Percentiles rank a stretch among this genome's conserved stretches.
These are phyloP conservation scores for Plasmopara muralis DNA, from an alignment of 352 stramenopile species.

Conservation along the genomic window DNA sequence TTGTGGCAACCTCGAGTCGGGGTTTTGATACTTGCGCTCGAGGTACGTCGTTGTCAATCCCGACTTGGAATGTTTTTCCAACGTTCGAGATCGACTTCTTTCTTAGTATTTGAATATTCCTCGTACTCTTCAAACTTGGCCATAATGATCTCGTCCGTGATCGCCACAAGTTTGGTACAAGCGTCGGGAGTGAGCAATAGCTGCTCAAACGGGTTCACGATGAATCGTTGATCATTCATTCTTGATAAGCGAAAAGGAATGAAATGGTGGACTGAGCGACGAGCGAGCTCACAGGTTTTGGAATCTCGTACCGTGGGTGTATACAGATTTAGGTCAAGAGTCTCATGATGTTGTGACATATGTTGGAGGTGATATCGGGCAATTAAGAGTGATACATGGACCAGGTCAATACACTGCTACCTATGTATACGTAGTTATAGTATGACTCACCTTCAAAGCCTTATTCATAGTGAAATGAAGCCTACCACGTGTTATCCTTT, in stretches of 20 bases:
- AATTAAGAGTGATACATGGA: too few species aligned
- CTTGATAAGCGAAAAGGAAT: neutral
- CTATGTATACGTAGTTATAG: too few species aligned
- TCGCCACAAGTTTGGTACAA: conserved; percentile 9
- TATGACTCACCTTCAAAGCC: too few species aligned
- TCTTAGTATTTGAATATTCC: conserved; percentile 11
- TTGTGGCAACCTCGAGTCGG: conserved; percentile 16
- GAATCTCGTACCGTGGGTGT: too few species aligned
- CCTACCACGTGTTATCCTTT: too few species aligned
- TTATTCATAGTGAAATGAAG: too few species aligned
- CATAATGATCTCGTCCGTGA: conserved; percentile 6
- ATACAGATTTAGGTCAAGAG: too few species aligned
- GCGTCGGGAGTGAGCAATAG: conserved; percentile 6
- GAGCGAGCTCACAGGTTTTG: too few species aligned
- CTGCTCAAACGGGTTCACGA: conserved; percentile 11
- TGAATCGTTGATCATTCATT: conserved; percentile 18
- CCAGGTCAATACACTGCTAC: too few species aligned
- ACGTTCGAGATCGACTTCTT: conserved; percentile 7
- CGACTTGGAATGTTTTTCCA: conserved; percentile 13
- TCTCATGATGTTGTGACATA: too few species aligned
- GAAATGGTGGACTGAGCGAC: too few species aligned
- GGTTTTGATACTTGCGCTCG: conserved; percentile 14
- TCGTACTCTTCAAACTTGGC: conserved; percentile 20
- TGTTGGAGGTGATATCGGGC: too few species aligned
- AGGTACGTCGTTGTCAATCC: conserved; percentile 9